Base-by-base conservation (phyloP, 345 rosid genomes). In the Hevea brasiliensis region DNA sequence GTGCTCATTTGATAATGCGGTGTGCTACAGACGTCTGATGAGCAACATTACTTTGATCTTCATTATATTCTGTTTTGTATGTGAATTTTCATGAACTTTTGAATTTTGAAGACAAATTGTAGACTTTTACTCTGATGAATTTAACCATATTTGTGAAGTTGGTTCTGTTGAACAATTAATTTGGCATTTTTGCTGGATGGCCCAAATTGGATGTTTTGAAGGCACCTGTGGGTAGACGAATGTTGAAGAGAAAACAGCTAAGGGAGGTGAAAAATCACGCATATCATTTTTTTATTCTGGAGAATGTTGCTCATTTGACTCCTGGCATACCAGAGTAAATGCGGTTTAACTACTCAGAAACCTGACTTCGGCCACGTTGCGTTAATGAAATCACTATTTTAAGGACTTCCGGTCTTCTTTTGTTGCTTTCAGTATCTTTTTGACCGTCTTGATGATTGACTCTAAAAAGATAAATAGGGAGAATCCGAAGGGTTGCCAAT, bases 21-120 rank as follows among this genome's bases (percentile, higher is more conserved):
- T 65, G 27, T 64, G 44, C 69, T 77, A 23, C 66, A 40, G 61
- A 73, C 65, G 72, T 71, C 67, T 44, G 44, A 37, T 44, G 66
- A 65, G 68, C 70, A 62, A 60, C 21, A 77, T 65, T 59, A 57
- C 37, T 61, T 57, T 55, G 67, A 24, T 66, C 17, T 73, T 23
- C 4, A 29, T 62, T 27, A 48, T 40, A 23, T n/a, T 71, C 11
- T 65, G 72, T 63, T 65, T 70, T 69, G 65, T 68, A 29, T 68
- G 72, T 50, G 68, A 67, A 74, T 70, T 79, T 63, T 8, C 50
- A 50, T 62, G 6, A 59, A 48, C 55, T 57, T 37, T 60, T 40
- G 47, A 65, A 47, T 59, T 72, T 20, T 29, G 41, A 23, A 58
- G 6, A 27, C 42, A 76, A 21, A 44, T 72, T 51, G 15, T 41